Conservation (phyloP, 2,329 filamentous ascomycete genomes). For the Venturia pyrina region DNA sequence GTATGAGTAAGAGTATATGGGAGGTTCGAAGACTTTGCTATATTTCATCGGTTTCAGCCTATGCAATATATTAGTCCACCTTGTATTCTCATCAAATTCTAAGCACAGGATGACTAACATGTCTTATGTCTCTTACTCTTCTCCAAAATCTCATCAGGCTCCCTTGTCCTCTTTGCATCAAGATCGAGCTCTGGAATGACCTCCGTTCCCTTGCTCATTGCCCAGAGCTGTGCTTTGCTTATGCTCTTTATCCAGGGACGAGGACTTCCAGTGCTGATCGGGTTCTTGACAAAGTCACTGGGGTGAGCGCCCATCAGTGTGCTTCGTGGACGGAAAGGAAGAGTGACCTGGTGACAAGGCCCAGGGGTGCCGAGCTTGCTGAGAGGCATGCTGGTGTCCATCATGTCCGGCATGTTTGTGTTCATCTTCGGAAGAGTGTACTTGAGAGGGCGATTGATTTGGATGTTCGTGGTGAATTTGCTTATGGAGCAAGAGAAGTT, state of each 20-base stretch:
- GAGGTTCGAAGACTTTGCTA: not conserved
- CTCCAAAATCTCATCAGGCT: not conserved
- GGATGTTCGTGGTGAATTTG: too few relatives aligned
- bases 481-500: too few relatives aligned
- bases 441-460: not conserved
- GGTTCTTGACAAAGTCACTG: not conserved
- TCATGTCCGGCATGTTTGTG: not conserved
- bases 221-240: not conserved
- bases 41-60: not conserved
- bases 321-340: not conserved
- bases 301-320: not conserved
- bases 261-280: not conserved
- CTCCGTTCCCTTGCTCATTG: not conserved
- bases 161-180: not conserved
- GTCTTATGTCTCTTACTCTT: not conserved
- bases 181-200: not conserved
- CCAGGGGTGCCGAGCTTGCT: not conserved
- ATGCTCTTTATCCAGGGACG: not conserved
- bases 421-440: not conserved
- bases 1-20: not conserved
- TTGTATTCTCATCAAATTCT: not conserved
- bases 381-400: not conserved
- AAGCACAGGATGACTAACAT: not conserved
- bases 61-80: not conserved
- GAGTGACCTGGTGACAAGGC: not conserved